These are phyloP conservation scores for Citrus inodora DNA, from an alignment of 345 rosid genomes.

Conservation along the genomic window DNA sequence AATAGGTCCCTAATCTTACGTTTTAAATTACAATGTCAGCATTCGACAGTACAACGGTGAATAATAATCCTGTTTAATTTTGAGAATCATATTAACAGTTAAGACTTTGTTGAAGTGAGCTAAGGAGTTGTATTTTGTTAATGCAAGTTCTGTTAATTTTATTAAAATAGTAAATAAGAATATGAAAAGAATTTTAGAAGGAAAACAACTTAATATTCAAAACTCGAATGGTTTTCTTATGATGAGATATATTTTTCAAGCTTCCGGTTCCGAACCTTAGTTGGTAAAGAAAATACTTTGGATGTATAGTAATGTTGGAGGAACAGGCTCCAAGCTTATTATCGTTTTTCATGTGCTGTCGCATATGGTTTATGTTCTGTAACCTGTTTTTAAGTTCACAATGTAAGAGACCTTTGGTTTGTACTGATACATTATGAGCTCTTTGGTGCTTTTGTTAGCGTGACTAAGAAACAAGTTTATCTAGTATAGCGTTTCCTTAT, in stretches of 20 bases:
- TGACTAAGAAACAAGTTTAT: background rate
- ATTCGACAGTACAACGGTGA: too few species aligned
- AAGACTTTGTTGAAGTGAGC: background rate
- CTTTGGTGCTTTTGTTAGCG: background rate
- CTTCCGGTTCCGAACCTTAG: background rate
- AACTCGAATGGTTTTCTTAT: background rate
- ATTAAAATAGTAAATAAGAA: background rate
- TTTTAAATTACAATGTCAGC: too few species aligned
- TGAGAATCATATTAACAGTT: background rate
- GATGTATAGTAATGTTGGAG: background rate
- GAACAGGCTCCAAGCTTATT: background rate
- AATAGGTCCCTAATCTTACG: background rate
- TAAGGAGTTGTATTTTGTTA: background rate
- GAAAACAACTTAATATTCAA: background rate
- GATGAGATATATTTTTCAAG: background rate
- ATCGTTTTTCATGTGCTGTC: background rate
- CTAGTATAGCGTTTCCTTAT: background rate
- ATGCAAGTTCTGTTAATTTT: conserved; percentile 2
- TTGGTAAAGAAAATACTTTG: background rate
- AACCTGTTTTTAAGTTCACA: background rate
- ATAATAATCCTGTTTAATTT: background rate
- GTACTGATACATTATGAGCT: background rate
- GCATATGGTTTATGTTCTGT: background rate
- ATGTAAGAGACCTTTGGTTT: background rate
- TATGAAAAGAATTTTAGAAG: background rate